A percentile compares a stretch with the other conserved stretches of the same genome.
Conservation (phyloP, 2,329 filamentous ascomycete species). For the Zymoseptoria brevis region DNA sequence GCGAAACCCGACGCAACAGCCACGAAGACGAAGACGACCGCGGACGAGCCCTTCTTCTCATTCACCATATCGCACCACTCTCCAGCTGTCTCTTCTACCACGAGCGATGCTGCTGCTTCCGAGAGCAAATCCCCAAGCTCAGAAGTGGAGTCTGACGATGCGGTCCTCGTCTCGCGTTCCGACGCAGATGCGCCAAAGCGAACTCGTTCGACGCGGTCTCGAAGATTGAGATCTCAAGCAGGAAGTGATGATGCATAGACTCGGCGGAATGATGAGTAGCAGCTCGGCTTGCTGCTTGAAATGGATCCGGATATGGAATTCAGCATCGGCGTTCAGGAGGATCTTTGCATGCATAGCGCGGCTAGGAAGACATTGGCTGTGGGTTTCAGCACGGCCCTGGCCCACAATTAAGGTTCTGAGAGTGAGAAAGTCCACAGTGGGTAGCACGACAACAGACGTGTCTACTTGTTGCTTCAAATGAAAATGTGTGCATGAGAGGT, state of each 20-base stretch:
- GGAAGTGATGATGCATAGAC: background rate
- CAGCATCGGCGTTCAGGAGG: background rate
- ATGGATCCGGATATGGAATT: too few relatives aligned
- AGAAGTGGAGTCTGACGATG: constrained; percentile 3
- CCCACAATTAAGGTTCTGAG: too few relatives aligned
- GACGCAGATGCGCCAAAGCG: constrained; percentile 4
- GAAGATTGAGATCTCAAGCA: background rate
- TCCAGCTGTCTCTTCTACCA: background rate
- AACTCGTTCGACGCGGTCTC: background rate
- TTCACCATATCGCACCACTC: constrained; percentile 6
- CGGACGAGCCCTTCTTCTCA: constrained; percentile 4
- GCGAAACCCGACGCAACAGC: background rate
- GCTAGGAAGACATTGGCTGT: background rate
- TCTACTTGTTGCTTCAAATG: too few relatives aligned
- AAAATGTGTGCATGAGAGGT: too few relatives aligned
- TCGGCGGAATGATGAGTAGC: too few relatives aligned
- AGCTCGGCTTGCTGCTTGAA: too few relatives aligned
- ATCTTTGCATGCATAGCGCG: background rate
- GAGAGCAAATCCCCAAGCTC: background rate
- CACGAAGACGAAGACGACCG: background rate
- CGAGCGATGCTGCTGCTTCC: background rate
- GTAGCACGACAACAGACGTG: too few relatives aligned
- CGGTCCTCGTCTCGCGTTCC: constrained; percentile 3
- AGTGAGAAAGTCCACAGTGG: too few relatives aligned
- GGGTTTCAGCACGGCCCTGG: background rate